Evolutionary conservation across 208 protist species (phyloP).

Genomic region (Leishmania gerbilli): DNA sequence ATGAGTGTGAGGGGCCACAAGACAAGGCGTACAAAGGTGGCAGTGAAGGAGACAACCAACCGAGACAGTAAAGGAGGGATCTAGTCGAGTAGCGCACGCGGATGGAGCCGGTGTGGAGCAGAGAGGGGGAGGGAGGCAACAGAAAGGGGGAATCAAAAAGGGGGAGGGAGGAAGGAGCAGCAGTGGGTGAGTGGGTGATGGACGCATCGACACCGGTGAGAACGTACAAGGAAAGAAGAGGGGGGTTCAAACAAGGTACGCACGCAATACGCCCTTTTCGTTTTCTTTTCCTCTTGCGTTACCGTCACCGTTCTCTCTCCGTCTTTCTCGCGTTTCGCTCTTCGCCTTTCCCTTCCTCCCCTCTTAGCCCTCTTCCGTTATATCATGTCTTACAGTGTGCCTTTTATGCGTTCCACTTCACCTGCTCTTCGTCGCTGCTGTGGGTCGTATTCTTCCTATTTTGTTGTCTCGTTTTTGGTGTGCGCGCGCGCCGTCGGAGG

Average conservation of each 20-base stretch:
- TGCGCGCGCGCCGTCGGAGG: not conserved
- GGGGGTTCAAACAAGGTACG: not conserved
- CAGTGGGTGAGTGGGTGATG: too few species aligned
- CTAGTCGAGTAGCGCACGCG: not conserved
- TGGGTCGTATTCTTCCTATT: not conserved
- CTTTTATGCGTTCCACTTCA: not conserved
- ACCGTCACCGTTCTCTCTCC: not conserved
- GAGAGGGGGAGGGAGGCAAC: not conserved
- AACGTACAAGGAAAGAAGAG: not conserved
- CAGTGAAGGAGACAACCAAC: not conserved
- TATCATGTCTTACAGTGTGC: not conserved
- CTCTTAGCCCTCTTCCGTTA: not conserved
- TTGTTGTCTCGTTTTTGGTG: not conserved
- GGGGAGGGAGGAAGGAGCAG: not conserved
- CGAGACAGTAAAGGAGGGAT: not conserved
- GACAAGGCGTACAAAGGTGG: not conserved
- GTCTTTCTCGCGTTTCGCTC: not conserved
- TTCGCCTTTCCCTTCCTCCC: too few species aligned
- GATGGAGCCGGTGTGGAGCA: not conserved
- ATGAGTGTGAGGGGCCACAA: not conserved
- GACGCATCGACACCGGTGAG: not conserved
- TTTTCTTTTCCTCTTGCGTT: constrained; percentile 6
- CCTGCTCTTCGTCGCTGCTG: not conserved
- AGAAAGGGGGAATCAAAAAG: not conserved
- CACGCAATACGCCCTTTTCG: not conserved